A percentile compares a stretch with the other conserved stretches of the same genome.
Evolutionary conservation across 257 asterid species (phyloP).

Genomic region (Solanum medicagineum): DNA sequence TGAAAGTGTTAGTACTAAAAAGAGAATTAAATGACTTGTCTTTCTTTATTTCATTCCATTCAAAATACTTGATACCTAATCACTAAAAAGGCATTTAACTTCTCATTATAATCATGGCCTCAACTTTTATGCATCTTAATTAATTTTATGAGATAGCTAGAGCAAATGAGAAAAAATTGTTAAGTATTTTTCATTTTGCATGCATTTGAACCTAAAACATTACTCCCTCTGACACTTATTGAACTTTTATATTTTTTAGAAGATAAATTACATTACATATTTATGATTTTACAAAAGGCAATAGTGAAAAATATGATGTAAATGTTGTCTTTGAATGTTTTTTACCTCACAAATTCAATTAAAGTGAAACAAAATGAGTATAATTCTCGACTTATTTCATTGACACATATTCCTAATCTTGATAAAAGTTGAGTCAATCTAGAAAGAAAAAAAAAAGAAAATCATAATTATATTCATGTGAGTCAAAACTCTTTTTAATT

Average conservation of each 20-base stretch:
- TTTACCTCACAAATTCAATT: too few relatives aligned
- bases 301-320: too few relatives aligned
- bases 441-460: neutral
- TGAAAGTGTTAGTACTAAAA: neutral
- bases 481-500: neutral
- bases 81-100: neutral
- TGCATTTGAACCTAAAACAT: neutral
- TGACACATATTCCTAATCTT: neutral
- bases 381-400: neutral
- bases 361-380: too few relatives aligned
- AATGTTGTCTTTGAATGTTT: too few relatives aligned
- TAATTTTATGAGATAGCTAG: neutral
- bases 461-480: neutral
- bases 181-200: neutral
- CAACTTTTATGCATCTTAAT: neutral
- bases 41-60: neutral
- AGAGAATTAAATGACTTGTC: neutral
- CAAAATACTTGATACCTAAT: neutral
- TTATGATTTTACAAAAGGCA: too few relatives aligned
- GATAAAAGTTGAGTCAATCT: neutral
- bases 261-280: too few relatives aligned
- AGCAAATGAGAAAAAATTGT: neutral
- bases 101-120: neutral
- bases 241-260: too few relatives aligned
- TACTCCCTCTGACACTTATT: too few relatives aligned